Evolutionary conservation across 202 grass and related monocot species (phyloP), one percentile per base, ranked within the genome.

Genomic region (Musa balbisiana): DNA sequence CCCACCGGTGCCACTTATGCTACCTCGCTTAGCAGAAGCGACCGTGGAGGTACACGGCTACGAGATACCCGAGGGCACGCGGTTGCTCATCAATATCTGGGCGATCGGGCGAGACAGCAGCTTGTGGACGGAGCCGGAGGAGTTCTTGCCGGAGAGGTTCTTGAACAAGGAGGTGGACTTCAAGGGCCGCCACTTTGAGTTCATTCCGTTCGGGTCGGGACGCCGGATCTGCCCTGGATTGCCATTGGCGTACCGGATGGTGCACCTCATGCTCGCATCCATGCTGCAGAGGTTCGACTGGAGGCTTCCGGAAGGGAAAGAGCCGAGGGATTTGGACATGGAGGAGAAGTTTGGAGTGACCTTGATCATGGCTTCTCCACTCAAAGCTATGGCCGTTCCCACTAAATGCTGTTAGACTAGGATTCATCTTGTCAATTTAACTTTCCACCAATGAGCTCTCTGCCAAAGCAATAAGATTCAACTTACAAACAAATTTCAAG

Each of bases 131-230:
- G 80, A 78, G 8, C 86, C 86, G 0, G 81, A 83, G 11, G 75
- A 77, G 49, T 92, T 92, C 72, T 2, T 60, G 62, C 86, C 84
- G 23, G 89, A 92, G 74, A 27, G 86, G 16, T 92, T 86, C 49
- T 60, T 89, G 33, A 72, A 24, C 10, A 19, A 9, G 20, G 72
- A 65, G 49, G 1, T 84, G 8, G 89, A 75, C 10, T 82, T 80
- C 13, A 24, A 79, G 49, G 89, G 79, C 3, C 85, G 82, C 10
- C 24, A 82, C 79, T 49, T 24, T 53, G 52, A 76, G 78, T 77
- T 88, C 68, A 70, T 82, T 69, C 89, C 86, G 3, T 84, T 92
- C 23, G 86, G 86, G 0, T 27, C 81, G 1, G 83, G 83, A 15
- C 26, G 76, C 25, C 75, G 85, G 80, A 15, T 73, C 8, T 88